A percentile compares a stretch with the other conserved stretches of the same genome.
phyloP scores from a whole-genome alignment of 1,139 yeast genomes.

The Suhomyces wounanorum region DNA sequence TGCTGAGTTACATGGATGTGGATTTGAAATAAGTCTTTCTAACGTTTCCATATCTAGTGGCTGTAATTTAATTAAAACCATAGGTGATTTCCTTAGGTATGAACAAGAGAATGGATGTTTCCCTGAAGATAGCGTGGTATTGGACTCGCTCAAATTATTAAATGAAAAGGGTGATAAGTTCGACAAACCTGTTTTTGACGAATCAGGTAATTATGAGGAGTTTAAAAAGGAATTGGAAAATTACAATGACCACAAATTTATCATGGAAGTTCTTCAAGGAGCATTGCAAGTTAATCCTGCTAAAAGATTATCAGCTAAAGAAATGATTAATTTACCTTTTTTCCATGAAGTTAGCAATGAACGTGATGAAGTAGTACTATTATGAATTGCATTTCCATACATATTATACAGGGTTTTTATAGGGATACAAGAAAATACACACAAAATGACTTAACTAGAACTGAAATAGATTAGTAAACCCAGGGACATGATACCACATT shows the following conservation, averaged over 20 bases:
- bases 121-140: conserved; percentile 42
- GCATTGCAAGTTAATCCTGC: conserved; percentile 60
- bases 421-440: conserved; percentile 14
- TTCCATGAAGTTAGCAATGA: conserved; percentile 42
- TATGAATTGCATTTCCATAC: conserved; percentile 18
- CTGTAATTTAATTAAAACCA: conserved; percentile 38
- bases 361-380: conserved; percentile 42
- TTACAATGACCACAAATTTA: conserved; percentile 44
- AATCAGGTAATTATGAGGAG: conserved; percentile 17
- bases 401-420: conserved; percentile 13
- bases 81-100: conserved; percentile 32
- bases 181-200: conserved; percentile 23
- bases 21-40: conserved; percentile 63
- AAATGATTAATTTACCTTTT: conserved; percentile 57
- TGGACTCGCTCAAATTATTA: conserved; percentile 39
- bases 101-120: conserved; percentile 40
- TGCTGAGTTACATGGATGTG: conserved; percentile 86
- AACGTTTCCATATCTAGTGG: conserved; percentile 20
- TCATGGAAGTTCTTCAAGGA: conserved; percentile 54
- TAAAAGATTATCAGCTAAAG: conserved; percentile 56
- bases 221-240: conserved; percentile 26
- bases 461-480: conserved; percentile 3
- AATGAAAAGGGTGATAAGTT: conserved; percentile 30
- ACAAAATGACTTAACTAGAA: conserved; percentile 8
- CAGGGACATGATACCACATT: not conserved